Evolutionary conservation across 805 yeast species (phyloP), one percentile per base, ranked within the genome.

Genomic region (Metschnikowia hibisci): DNA sequence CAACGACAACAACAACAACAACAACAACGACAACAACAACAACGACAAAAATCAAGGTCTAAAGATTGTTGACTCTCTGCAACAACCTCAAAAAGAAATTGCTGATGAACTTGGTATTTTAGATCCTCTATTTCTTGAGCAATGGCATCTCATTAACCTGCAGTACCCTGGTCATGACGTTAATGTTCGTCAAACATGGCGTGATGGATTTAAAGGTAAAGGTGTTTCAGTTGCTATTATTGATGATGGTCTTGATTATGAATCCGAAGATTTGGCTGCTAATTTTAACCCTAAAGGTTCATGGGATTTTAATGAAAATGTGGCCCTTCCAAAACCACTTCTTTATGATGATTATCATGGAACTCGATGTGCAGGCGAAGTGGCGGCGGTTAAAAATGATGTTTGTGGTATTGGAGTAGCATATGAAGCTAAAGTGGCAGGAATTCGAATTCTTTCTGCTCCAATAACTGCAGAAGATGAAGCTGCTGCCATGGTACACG

Each of bases 331-430:
- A 2, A 80, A 77, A 54, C 99, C 99, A 9, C 70, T 82, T 43
- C 71, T 91, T 23, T 63, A 54, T 7, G 95, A 86, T 61, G 99
- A 93, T 61, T 81, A 82, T 54, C 99, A 93, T 62, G 99, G 99
- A 6, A 93, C 99, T 0, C 71, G 99, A 51, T 93, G 99, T 69
- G 98, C 99, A 2, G 98, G 96, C 30, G 99, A 93, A 63, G 85
- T 93, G 44, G 97, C 96, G 0, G 88, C 87, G 4, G 93, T 83
- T 3, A 89, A 80, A 41, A 91, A 93, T 61, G 84, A 80, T 25
- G 82, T 73, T 15, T 93, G 99, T 66, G 99, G 99, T n/a, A 75
- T 93, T 6, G 99, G 99, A 35, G 95, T 90, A n/a, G 98, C 97
- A 0, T 89, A 78, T 55, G 78, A 80, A 44, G 80, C 96, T 4